These are phyloP conservation scores for Thraustotheca clavata DNA, from an alignment of 352 stramenopile species.

Conservation along the genomic window DNA sequence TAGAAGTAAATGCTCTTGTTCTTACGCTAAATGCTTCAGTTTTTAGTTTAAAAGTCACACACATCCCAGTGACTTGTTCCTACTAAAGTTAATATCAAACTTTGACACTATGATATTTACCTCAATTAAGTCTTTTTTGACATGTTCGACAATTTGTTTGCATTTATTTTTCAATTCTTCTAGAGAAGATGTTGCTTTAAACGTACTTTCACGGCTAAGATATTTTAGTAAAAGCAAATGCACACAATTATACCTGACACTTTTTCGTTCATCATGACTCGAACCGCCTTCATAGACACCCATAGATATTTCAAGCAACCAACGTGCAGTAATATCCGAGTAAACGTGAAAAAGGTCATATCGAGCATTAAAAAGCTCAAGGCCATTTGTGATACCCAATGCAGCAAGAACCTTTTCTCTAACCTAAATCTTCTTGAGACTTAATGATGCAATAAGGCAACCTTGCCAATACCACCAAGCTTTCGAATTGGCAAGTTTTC, in stretches of 20 bases:
- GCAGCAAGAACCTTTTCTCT: conserved; percentile 88
- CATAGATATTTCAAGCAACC: conserved; percentile 62
- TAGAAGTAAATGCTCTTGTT: conserved; percentile 10
- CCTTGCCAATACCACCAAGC: conserved; percentile 91
- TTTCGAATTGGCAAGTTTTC: conserved; percentile 83
- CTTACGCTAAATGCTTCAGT: conserved; percentile 21
- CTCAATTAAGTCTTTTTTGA: conserved; percentile 46
- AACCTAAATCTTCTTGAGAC: conserved; percentile 32
- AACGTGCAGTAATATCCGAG: conserved; percentile 51
- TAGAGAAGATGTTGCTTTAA: conserved; percentile 30
- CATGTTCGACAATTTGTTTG: conserved; percentile 43
- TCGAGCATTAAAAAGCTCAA: conserved; percentile 58
- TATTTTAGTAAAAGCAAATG: not conserved
- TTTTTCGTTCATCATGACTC: conserved; percentile 50
- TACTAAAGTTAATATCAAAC: not conserved
- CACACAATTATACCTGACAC: conserved; percentile 19
- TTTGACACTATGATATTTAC: conserved; percentile 7
- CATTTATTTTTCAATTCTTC: conserved; percentile 49
- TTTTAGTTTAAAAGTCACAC: conserved; percentile 32
- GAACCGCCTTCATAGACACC: conserved; percentile 42
- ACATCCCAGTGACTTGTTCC: conserved; percentile 20
- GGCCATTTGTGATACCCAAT: conserved; percentile 78
- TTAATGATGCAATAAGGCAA: not conserved
- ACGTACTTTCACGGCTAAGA: conserved; percentile 70
- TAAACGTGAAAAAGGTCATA: conserved; percentile 58